Evolutionary conservation across 768 basidiomycete genomes (phyloP).

Genomic region (Lactarius evosmus): DNA sequence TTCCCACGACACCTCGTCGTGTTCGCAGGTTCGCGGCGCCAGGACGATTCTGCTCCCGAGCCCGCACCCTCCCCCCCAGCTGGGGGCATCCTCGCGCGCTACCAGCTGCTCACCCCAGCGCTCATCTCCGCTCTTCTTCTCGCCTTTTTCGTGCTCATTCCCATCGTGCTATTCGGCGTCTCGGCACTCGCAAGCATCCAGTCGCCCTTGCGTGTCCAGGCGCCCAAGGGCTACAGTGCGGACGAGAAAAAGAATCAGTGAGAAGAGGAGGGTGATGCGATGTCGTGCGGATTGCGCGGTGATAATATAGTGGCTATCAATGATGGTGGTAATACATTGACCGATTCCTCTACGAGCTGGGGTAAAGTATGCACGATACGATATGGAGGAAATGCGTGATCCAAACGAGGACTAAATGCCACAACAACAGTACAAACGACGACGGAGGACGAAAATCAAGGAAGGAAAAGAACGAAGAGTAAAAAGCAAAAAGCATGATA

Average conservation of each 20-base stretch:
- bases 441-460: not conserved
- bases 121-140: conserved; percentile 66
- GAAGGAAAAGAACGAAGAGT: not conserved
- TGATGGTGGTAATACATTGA: conserved; percentile 26
- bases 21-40: conserved; percentile 55
- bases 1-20: conserved; percentile 66
- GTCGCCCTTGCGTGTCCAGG: conserved; percentile 58
- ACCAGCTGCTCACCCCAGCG: conserved; percentile 75
- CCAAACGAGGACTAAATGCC: conserved; percentile 15
- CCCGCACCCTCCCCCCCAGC: conserved; percentile 37
- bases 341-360: conserved; percentile 19
- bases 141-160: conserved; percentile 62
- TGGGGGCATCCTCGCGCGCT: conserved; percentile 65
- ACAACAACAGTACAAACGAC: conserved; percentile 3
- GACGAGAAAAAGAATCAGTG: conserved; percentile 77
- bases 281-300: conserved; percentile 12
- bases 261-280: not conserved
- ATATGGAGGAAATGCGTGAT: conserved; percentile 20
- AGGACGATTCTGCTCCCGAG: conserved; percentile 35
- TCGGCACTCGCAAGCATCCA: conserved; percentile 71
- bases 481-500: not conserved
- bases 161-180: conserved; percentile 61
- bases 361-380: conserved; percentile 22
- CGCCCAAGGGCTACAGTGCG: conserved; percentile 63
- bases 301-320: conserved; percentile 24